Evolutionary conservation across 2,329 filamentous ascomycete genomes (phyloP).

Genomic region (Elsinoe fawcettii): DNA sequence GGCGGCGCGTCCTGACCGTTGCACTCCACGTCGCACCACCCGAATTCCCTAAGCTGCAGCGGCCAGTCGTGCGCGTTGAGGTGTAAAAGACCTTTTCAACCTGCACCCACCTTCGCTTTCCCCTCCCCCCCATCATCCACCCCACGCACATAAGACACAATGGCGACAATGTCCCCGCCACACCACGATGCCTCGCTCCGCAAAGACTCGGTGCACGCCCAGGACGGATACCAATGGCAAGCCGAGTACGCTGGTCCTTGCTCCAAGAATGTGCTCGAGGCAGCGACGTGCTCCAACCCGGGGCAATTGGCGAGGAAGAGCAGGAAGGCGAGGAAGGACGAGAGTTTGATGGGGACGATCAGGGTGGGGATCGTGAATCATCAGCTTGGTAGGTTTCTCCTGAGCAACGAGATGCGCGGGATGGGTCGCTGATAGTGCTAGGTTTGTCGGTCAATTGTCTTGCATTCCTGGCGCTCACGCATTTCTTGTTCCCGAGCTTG

Average conservation of each 20-base stretch:
- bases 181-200: not conserved
- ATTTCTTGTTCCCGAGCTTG: conserved; percentile 73
- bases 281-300: conserved; percentile 13
- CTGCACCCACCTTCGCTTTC: not conserved
- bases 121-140: not conserved
- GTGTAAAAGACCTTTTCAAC: not conserved
- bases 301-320: conserved; percentile 5
- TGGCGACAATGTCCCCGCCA: conserved; percentile 2
- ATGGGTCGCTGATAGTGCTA: conserved; percentile 29
- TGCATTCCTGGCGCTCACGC: conserved; percentile 71
- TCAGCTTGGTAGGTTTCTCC: conserved; percentile 31
- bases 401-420: not conserved
- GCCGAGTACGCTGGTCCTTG: not conserved
- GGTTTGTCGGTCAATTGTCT: conserved; percentile 81
- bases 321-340: conserved; percentile 21
- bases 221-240: conserved; percentile 10
- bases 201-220: conserved; percentile 11
- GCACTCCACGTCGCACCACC: conserved; percentile 4
- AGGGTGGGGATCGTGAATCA: conserved; percentile 34
- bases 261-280: conserved; percentile 1
- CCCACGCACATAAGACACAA: not conserved
- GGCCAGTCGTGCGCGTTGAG: conserved; percentile 8
- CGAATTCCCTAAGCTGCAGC: not conserved
- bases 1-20: conserved; percentile 10
- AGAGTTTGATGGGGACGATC: conserved; percentile 28